Evolutionary conservation across 768 basidiomycete species (phyloP).

Genomic region (Pleurotus sapidus): DNA sequence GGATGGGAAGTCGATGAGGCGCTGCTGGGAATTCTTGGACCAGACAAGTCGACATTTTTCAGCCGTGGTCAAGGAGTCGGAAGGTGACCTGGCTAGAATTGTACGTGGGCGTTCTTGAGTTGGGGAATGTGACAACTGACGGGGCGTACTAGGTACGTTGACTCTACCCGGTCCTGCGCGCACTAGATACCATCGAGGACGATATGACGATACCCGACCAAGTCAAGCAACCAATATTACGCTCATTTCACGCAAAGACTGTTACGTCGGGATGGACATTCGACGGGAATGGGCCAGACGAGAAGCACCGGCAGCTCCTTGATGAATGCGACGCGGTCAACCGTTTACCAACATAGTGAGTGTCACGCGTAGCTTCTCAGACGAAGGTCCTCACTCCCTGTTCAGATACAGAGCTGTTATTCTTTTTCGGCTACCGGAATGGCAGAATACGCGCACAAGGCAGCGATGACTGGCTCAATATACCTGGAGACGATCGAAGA

Average conservation of each 20-base stretch:
- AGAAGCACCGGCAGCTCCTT: too few species aligned
- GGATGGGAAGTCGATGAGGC: conserved; percentile 82
- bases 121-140: background rate
- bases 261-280: conserved; percentile 87
- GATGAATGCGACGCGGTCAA: too few species aligned
- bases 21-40: conserved; percentile 90
- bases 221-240: conserved; percentile 82
- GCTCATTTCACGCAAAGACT: conserved; percentile 77
- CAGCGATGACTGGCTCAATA: conserved; percentile 64
- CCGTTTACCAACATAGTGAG: too few species aligned
- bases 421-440: conserved; percentile 86
- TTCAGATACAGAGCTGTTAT: conserved; percentile 76
- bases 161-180: conserved; percentile 93
- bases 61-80: conserved; percentile 92
- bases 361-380: conserved; percentile 3
- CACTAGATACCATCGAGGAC: conserved; percentile 96
- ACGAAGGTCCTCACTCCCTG: conserved; percentile 6
- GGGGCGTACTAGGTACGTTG: conserved; percentile 69
- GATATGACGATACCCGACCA: conserved; percentile 93
- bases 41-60: conserved; percentile 86
- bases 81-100: conserved; percentile 89
- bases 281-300: conserved; percentile 74
- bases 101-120: conserved; percentile 46
- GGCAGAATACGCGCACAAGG: conserved; percentile 91
- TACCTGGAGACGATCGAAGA: conserved; percentile 77